phyloP scores from a whole-genome alignment of 805 yeast species.

The Kuraishia capsulata region DNA sequence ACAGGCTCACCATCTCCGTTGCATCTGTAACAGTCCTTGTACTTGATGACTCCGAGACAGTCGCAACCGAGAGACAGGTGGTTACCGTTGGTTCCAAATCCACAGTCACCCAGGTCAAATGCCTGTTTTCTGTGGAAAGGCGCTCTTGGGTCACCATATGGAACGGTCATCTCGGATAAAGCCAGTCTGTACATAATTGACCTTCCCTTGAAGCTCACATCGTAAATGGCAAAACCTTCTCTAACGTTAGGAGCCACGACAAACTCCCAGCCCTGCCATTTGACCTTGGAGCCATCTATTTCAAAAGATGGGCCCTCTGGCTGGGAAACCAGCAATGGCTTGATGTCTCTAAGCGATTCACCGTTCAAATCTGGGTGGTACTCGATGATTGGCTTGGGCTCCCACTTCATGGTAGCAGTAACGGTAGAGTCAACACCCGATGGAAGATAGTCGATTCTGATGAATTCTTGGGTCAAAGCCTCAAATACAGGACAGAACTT shows the following conservation, averaged over 20 bases:
- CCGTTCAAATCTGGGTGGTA: constrained; percentile 67
- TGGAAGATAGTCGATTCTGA: constrained; percentile 68
- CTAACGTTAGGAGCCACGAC: constrained; percentile 61
- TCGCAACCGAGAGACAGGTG: constrained; percentile 67
- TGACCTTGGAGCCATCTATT: constrained; percentile 47
- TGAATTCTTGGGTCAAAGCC: constrained; percentile 46
- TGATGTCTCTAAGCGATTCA: constrained; percentile 44
- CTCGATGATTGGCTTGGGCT: constrained; percentile 51
- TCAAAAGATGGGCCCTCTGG: constrained; percentile 76
- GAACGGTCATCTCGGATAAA: constrained; percentile 79
- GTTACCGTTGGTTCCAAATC: constrained; percentile 70
- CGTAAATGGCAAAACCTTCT: constrained; percentile 74
- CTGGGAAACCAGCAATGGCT: constrained; percentile 61
- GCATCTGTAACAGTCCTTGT: constrained; percentile 53
- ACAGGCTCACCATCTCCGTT: constrained; percentile 53
- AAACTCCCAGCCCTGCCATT: constrained; percentile 84
- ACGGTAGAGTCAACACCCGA: constrained; percentile 55
- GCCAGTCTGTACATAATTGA: constrained; percentile 65
- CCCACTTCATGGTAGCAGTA: constrained; percentile 53
- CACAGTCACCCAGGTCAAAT: constrained; percentile 79
- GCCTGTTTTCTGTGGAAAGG: constrained; percentile 85
- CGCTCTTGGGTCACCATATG: constrained; percentile 78
- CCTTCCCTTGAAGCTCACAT: constrained; percentile 68
- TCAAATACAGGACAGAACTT: constrained; percentile 70
- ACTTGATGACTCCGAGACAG: constrained; percentile 72